These are phyloP conservation scores for Diplodia scrobiculata DNA, from an alignment of 2,329 filamentous ascomycete genomes.

Conservation along the genomic window DNA sequence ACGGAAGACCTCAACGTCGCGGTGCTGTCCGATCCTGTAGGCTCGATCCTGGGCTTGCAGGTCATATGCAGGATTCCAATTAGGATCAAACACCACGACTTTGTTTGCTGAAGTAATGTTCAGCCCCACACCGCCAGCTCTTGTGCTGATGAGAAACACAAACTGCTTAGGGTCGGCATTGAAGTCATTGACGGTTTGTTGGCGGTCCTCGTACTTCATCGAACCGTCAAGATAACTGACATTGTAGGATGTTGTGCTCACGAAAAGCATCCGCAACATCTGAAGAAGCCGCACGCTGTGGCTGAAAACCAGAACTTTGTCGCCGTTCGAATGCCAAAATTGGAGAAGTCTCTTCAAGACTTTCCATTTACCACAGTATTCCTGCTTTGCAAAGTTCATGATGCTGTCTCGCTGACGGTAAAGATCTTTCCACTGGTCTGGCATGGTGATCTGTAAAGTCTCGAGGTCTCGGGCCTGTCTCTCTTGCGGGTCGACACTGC, in stretches of 20 bases:
- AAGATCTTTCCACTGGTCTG: constrained; percentile 71
- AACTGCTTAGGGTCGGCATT: constrained; percentile 86
- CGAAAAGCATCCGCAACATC: constrained; percentile 83
- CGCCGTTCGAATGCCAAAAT: constrained; percentile 86
- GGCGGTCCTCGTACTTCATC: constrained; percentile 79
- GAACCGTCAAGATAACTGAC: constrained; percentile 88
- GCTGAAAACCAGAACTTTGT: constrained; percentile 95
- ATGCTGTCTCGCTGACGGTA: constrained; percentile 77
- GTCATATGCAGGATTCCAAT: constrained; percentile 96
- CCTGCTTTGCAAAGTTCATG: constrained; percentile 76
- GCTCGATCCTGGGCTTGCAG: constrained; percentile 94
- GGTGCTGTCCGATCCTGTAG: constrained; percentile 88
- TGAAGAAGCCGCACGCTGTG: constrained; percentile 83
- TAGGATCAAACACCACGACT: constrained; percentile 93
- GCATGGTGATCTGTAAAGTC: constrained; percentile 72
- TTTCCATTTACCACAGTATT: constrained; percentile 97
- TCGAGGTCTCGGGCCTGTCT: constrained; percentile 78
- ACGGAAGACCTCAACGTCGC: constrained; percentile 94
- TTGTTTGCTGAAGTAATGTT: constrained; percentile 99
- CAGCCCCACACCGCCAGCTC: constrained; percentile 86
- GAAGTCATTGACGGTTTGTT: constrained; percentile 82
- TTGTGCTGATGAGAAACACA: constrained; percentile 93
- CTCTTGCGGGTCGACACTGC: constrained; percentile 62
- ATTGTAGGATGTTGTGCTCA: constrained; percentile 79
- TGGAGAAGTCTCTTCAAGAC: constrained; percentile 81